A percentile compares a stretch with the other conserved stretches of the same genome.
phyloP scores from a whole-genome alignment of 2,329 filamentous ascomycete genomes.

The Calonectria ilicicola region DNA sequence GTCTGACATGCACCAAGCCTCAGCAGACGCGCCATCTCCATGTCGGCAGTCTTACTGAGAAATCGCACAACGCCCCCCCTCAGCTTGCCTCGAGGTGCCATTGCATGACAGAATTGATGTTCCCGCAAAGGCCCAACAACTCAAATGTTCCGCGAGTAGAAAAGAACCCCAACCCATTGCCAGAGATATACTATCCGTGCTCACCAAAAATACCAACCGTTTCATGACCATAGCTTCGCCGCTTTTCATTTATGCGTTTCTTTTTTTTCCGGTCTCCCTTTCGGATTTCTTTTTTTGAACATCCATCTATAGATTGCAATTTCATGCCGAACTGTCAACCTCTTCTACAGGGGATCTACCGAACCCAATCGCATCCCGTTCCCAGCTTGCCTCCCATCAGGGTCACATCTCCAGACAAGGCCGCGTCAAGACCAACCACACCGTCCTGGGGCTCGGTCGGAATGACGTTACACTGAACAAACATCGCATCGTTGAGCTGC shows the following conservation, averaged over 20 bases:
- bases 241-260: background rate
- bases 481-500: slow-evolving; percentile 5
- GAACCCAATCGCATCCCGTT: background rate
- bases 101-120: slow-evolving; percentile 4
- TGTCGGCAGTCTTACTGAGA: slow-evolving; percentile 21
- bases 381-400: background rate
- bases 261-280: background rate
- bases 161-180: slow-evolving; percentile 10
- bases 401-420: slow-evolving; percentile 7
- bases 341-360: background rate
- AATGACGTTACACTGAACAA: slow-evolving; percentile 17
- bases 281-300: background rate
- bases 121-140: slow-evolving; percentile 1
- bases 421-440: slow-evolving; percentile 22
- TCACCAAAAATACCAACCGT: background rate
- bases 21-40: slow-evolving; percentile 19
- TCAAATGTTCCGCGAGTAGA: background rate
- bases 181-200: background rate
- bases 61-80: slow-evolving; percentile 12
- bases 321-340: background rate
- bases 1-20: slow-evolving; percentile 23
- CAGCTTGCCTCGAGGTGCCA: slow-evolving; percentile 1
- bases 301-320: background rate
- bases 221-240: background rate
- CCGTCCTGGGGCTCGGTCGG: slow-evolving; percentile 4